A percentile compares a stretch with the other conserved stretches of the same genome.
These are phyloP conservation scores for Penicillium ochrochloron DNA, from an alignment of 495 filamentous ascomycete genomes.

Conservation along the genomic window DNA sequence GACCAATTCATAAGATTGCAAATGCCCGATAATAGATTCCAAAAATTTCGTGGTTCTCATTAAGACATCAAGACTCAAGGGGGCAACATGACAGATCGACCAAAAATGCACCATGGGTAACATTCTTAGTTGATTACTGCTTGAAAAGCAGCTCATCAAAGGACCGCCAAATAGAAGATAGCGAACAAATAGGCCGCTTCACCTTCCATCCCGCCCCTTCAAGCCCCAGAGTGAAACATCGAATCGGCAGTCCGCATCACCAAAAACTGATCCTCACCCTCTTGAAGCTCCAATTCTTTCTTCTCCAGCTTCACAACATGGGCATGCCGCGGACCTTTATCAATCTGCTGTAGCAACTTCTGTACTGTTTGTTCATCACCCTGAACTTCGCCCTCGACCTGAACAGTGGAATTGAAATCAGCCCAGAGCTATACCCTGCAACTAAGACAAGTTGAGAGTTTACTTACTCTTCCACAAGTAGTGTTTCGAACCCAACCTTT, in stretches of 20 bases:
- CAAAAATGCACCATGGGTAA: no score
- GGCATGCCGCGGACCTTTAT: slow-evolving; percentile 70
- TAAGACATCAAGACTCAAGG: background rate
- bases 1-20: background rate
- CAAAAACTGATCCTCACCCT: slow-evolving; percentile 68
- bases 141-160: background rate
- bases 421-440: slow-evolving; percentile 4
- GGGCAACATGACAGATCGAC: no score
- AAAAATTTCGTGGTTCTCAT: background rate
- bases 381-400: slow-evolving; percentile 59
- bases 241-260: slow-evolving; percentile 48
- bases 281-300: slow-evolving; percentile 60
- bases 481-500: slow-evolving; percentile 85
- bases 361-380: slow-evolving; percentile 44
- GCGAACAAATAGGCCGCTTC: background rate
- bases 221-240: slow-evolving; percentile 24
- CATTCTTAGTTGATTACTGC: no score
- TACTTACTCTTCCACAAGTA: slow-evolving; percentile 65
- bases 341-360: slow-evolving; percentile 73
- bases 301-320: slow-evolving; percentile 75
- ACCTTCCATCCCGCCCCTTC: background rate
- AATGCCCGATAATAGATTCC: background rate
- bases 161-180: background rate
- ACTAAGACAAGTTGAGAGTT: slow-evolving; percentile 15
- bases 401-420: background rate